Base-by-base conservation (phyloP, 108 stramenopile species). In the Cyclotella kingstonii region DNA sequence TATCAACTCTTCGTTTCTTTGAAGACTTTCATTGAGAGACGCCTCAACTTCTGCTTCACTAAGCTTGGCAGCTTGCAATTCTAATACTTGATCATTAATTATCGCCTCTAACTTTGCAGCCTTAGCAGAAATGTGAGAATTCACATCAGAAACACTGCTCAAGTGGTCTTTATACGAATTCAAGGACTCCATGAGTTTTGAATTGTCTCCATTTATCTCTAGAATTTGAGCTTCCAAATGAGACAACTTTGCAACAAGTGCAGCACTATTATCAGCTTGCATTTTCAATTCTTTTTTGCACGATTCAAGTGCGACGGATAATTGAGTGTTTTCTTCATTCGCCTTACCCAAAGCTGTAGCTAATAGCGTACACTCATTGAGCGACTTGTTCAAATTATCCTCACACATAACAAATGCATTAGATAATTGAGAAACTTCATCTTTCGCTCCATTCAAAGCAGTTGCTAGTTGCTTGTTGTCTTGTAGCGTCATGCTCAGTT, bases 11-110 rank as follows among this genome's bases (percentile, higher is more conserved):
- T 60, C 48, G 1, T 30, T 53, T 47, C 26, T 59, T 31, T 34
- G 48, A 12, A 56, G 33, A 40, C 65, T 54, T 27, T 66, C 45
- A 21, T 27, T 21, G 11, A 66, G 54, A 35, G 65, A 66, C 14
- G 65, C n/a, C 41, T 73, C 72, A 8, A 74, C 73, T 54, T 74
- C 73, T 19, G 53, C 65, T 44, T 74, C 73, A 31, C 73, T 74
- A 39, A 66, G 40, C 31, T 65, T 66, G 8, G 65, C 73, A 28
- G 73, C 73, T 54, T 74, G 53, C 46, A 74, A 48, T 40, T 74
- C 73, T 6, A 74, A 18, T 17, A 65, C 14, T 46, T 74, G 73
- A 26, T 74, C 73, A 34, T 62, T 46, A 2, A 74, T 26, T 33
- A 49, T 59, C 31, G 73, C 57, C 28, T 66, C 73, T 18, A 74